Evolutionary conservation across 2,329 filamentous ascomycete genomes (phyloP), one percentile per base, ranked within the genome.

Genomic region (Fusarium tjaetaba): DNA sequence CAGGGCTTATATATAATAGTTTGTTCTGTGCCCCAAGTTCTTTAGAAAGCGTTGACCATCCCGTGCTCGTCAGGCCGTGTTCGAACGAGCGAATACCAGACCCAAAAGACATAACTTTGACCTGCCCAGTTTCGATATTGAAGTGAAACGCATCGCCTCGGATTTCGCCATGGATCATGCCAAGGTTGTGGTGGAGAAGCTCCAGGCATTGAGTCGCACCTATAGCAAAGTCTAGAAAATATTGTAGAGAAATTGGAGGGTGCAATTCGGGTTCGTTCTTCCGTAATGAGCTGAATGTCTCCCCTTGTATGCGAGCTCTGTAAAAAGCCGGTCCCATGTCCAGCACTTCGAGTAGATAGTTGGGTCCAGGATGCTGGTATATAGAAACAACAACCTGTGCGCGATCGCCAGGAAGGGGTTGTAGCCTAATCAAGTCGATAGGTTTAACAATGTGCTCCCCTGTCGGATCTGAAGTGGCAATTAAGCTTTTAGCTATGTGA

Each of bases 91-190:
- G 88, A 49, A 95, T 87, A 6, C 96, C 96, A 18, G 94, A 96
- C 18, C 96, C 96, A 79, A 97, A 95, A 62, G 94, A 94, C 71
- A 94, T 89, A 71, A 97, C 87, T 79, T 93, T 94, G 72, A 98
- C 94, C 63, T 87, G 85, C 63, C 91, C 90, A 2, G 89, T 89
- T 51, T 94, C 89, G 20, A 85, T 80, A 76, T 93, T 93, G 85
- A 94, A 97, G 80, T 98, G 94, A 78, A 98, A 98, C 2, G 95
- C 93, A 82, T 98, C 96, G 10, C 92, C 93, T 34, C 96, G 89
- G 57, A 98, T 92, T 82, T 98, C 96, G 49, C 96, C 96, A 77
- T 98, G 96, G 4, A 97, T 92, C 65, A 95, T 90, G 68, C 94
- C 92, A 65, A 96, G 90, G 14, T 93, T 92, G 82, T 98, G 95